Base-by-base conservation (phyloP, 108 stramenopile species). In the Hondaea fermentalgiana region DNA sequence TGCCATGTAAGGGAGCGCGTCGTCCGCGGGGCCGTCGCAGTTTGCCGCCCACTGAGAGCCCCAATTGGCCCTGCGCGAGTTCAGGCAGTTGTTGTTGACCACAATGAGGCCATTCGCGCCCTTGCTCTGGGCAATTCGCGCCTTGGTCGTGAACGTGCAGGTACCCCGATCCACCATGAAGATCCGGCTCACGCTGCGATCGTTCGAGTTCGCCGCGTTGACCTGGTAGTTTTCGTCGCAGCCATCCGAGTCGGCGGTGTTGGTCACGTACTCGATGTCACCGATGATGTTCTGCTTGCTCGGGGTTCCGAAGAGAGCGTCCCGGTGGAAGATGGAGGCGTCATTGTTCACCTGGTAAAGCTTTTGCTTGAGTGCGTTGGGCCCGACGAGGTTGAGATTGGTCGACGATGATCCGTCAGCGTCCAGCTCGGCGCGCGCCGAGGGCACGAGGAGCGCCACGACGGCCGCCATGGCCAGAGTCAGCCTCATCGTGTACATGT, bases 261-360 rank as follows among this genome's bases (percentile, higher is more conserved):
- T n/a, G n/a, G n/a, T n/a, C n/a, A 83, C 76, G 28, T 83, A 47
- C 76, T 53, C 76, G 1, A 83, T 53, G 16, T 47, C 45, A 2
- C 76, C 76, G 5, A 83, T 83, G 76, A 83, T 53, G 49, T 83
- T 53, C 76, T 47, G 51, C 51, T 83, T 83, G 76, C 76, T 83
- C 8, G 76, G 76, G 43, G 76, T 83, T 43, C 76, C 76, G 28
- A 83, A 83, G 43, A 83, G 44, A 23, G 76, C 76, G 76, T 83
- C 76, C 76, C 23, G 12, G 51, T 83, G 76, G 76, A 25, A 83
- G 28, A 83, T 3, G 42, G 35, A 42, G 1, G 14, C 64, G 1
- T 42, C 17, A 23, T 42, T 69, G 64, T 69, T 69, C 64, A 17
- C 25, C 8, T 17, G 8, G 21, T 3, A 10, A 10, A 69, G 64